Evolutionary conservation across 176 grass and related monocot species (phyloP).

Genomic region (Dendrocalamus sinicus): DNA sequence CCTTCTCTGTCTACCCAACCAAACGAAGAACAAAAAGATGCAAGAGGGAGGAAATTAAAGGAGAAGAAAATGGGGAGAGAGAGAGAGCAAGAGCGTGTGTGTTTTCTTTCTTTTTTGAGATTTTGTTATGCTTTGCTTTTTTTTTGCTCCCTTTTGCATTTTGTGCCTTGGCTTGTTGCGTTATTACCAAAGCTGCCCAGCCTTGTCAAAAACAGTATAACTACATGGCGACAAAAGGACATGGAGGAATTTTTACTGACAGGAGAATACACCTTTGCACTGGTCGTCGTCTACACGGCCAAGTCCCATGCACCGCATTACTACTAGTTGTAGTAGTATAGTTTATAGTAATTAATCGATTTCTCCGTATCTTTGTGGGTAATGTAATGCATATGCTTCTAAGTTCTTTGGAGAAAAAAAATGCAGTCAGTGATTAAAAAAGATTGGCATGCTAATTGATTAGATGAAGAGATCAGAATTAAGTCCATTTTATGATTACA

Average conservation of each 20-base stretch:
- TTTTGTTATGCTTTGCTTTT: conserved; percentile 39
- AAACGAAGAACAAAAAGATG: conserved; percentile 24
- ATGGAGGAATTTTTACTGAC: conserved; percentile 57
- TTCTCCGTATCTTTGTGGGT: not conserved
- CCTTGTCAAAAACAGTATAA: conserved; percentile 56
- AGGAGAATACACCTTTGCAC: conserved; percentile 52
- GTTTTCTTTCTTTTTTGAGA: not conserved
- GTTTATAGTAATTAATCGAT: not conserved
- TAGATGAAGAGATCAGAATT: too few relatives aligned
- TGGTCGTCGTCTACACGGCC: conserved; percentile 41
- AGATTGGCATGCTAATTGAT: too few relatives aligned
- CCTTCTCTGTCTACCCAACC: conserved; percentile 53
- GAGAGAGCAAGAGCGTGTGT: conserved; percentile 22
- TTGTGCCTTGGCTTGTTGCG: conserved; percentile 34
- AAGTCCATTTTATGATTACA: too few relatives aligned
- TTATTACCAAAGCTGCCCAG: conserved; percentile 43
- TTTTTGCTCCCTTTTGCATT: conserved; percentile 8
- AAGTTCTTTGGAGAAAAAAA: not conserved
- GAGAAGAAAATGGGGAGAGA: conserved; percentile 24
- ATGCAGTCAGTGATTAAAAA: too few relatives aligned
- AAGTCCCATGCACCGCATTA: conserved; percentile 30
- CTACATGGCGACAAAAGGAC: conserved; percentile 53
- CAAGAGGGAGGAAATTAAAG: conserved; percentile 8
- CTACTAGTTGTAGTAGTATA: not conserved
- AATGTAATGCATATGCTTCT: not conserved